Conservation (phyloP, 352 stramenopile species). For the Globisporangium rhizosaccharum region DNA sequence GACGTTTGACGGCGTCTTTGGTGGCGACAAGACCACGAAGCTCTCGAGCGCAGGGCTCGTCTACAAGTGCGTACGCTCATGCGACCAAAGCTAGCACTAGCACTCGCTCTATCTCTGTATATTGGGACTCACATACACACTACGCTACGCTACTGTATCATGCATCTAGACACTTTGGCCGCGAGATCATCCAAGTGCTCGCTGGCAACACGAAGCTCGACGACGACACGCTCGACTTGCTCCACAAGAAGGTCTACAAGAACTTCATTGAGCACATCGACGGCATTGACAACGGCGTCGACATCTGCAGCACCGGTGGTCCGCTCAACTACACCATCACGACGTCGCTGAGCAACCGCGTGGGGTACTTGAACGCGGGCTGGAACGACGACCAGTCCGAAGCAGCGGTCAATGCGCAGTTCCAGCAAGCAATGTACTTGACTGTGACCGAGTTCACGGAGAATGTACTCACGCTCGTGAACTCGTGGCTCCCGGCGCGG, state of each 20-base stretch:
- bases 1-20: slow-evolving; percentile 85
- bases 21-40: slow-evolving; percentile 78
- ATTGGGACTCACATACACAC: background rate
- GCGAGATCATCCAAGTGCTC: slow-evolving; percentile 90
- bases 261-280: slow-evolving; percentile 98
- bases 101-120: too few relatives aligned
- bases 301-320: slow-evolving; percentile 46
- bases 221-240: slow-evolving; percentile 70
- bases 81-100: too few relatives aligned
- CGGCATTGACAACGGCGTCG: slow-evolving; percentile 98
- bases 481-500: slow-evolving; percentile 92
- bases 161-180: slow-evolving; percentile 89
- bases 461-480: slow-evolving; percentile 87
- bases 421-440: slow-evolving; percentile 93
- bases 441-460: slow-evolving; percentile 94
- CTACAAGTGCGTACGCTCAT: slow-evolving; percentile 78
- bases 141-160: background rate
- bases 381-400: slow-evolving; percentile 94
- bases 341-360: slow-evolving; percentile 77
- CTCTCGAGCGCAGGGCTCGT: slow-evolving; percentile 95
- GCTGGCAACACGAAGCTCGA: slow-evolving; percentile 40
- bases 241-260: slow-evolving; percentile 93
- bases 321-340: slow-evolving; percentile 74
- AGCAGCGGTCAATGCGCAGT: slow-evolving; percentile 82
- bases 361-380: slow-evolving; percentile 91